Evolutionary conservation across 352 stramenopile species (phyloP).

Genomic region (Pythium apleroticum): DNA sequence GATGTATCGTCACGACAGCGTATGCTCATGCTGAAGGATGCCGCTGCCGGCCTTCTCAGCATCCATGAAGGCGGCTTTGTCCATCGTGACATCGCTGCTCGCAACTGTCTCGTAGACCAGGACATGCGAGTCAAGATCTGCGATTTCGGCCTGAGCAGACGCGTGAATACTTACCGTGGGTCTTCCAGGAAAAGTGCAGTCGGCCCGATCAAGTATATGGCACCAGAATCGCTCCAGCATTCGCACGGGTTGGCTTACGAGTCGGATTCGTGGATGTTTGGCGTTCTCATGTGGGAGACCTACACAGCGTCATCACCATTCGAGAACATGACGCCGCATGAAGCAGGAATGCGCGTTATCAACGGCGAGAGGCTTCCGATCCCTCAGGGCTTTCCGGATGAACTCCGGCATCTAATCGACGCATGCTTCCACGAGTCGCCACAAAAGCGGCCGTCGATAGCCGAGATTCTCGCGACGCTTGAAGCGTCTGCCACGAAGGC

Average conservation of each 20-base stretch:
- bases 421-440: conserved; percentile 73
- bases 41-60: conserved; percentile 73
- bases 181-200: conserved; percentile 66
- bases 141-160: conserved; percentile 77
- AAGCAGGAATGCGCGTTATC: conserved; percentile 66
- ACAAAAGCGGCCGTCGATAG: conserved; percentile 62
- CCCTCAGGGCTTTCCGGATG: conserved; percentile 40
- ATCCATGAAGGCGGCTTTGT: conserved; percentile 87
- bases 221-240: conserved; percentile 72
- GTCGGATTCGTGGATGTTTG: conserved; percentile 84
- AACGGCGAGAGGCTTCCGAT: conserved; percentile 58
- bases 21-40: conserved; percentile 70
- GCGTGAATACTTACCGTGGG: conserved; percentile 50
- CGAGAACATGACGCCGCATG: conserved; percentile 46
- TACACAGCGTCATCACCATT: conserved; percentile 60
- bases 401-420: conserved; percentile 59
- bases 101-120: conserved; percentile 77
- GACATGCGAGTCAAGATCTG: conserved; percentile 66
- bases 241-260: conserved; percentile 74
- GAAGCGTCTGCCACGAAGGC: neutral
- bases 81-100: conserved; percentile 74
- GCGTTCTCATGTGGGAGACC: conserved; percentile 83
- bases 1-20: conserved; percentile 43
- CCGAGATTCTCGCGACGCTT: conserved; percentile 46
- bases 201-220: conserved; percentile 84